These are phyloP conservation scores for Buddleja alternifolia DNA, from an alignment of 257 asterid genomes.

Conservation along the genomic window DNA sequence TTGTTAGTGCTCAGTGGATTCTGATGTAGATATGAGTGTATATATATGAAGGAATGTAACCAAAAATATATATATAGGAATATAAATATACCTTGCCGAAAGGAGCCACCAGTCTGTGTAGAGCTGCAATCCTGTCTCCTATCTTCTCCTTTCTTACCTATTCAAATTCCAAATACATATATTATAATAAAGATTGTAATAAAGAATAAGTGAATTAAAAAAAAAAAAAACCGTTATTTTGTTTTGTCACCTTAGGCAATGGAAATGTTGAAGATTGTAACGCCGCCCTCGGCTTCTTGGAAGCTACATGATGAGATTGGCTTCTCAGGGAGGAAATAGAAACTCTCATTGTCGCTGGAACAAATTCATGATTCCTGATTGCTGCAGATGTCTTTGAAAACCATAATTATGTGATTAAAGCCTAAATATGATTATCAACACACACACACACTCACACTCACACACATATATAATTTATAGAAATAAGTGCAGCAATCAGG, in stretches of 20 bases:
- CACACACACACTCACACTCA: no score
- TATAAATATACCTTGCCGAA: constrained; percentile 25
- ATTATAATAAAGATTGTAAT: no score
- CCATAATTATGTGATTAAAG: background rate
- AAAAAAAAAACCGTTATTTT: background rate
- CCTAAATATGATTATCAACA: no score
- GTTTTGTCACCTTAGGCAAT: constrained; percentile 26
- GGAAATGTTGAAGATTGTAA: background rate
- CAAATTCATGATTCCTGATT: background rate
- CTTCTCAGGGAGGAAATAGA: constrained; percentile 2
- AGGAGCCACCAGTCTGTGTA: constrained; percentile 32
- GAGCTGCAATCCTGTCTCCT: constrained; percentile 34
- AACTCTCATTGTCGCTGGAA: constrained; percentile 5
- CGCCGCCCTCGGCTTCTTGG: constrained; percentile 13
- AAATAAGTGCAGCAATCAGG: no score
- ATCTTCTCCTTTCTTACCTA: constrained; percentile 29
- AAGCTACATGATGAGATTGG: background rate
- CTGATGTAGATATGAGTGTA: background rate
- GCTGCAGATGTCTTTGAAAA: background rate
- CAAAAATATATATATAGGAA: background rate
- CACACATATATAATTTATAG: no score
- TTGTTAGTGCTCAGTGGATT: constrained; percentile 1
- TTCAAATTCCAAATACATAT: background rate
- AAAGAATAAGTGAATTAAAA: no score
- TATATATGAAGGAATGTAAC: no score